Conservation (phyloP, 768 basidiomycete genomes). For the Tricholoma furcatifolium region DNA sequence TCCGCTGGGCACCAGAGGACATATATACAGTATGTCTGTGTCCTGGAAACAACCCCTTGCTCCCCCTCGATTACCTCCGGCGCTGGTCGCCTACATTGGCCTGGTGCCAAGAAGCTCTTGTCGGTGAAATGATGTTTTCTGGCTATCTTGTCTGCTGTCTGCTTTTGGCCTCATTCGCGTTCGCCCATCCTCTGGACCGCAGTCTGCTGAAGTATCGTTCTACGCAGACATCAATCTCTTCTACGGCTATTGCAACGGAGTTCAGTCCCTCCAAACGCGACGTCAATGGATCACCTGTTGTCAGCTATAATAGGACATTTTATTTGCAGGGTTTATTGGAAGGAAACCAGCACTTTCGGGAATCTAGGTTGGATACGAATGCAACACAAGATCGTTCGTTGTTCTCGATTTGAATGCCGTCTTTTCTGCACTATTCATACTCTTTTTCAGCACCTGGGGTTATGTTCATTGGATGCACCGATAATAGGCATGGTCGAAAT, state of each 20-base stretch:
- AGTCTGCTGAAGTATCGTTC: constrained; percentile 3
- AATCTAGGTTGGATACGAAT: constrained; percentile 2
- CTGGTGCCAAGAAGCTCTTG: constrained; percentile 23
- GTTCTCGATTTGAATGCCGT: background rate
- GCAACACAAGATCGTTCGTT: constrained; percentile 5
- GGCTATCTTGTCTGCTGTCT: constrained; percentile 13
- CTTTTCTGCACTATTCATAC: background rate
- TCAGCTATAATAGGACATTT: background rate
- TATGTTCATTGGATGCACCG: constrained; percentile 37
- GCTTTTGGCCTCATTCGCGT: constrained; percentile 7
- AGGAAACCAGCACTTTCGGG: constrained; percentile 13
- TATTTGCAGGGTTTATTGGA: constrained; percentile 7
- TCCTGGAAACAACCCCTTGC: background rate
- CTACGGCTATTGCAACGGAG: background rate
- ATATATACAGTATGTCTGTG: background rate
- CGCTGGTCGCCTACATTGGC: constrained; percentile 35
- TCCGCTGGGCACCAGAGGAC: background rate
- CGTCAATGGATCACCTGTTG: background rate
- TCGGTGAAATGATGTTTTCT: constrained; percentile 6
- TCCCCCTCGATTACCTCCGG: constrained; percentile 8
- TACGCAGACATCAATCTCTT: background rate
- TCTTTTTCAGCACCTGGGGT: constrained; percentile 28
- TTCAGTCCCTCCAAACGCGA: background rate
- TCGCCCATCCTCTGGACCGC: constrained; percentile 9
- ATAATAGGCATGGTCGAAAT: constrained; percentile 27